Evolutionary conservation across 352 stramenopile species (phyloP).

Genomic region (Globisporangium spinosum): DNA sequence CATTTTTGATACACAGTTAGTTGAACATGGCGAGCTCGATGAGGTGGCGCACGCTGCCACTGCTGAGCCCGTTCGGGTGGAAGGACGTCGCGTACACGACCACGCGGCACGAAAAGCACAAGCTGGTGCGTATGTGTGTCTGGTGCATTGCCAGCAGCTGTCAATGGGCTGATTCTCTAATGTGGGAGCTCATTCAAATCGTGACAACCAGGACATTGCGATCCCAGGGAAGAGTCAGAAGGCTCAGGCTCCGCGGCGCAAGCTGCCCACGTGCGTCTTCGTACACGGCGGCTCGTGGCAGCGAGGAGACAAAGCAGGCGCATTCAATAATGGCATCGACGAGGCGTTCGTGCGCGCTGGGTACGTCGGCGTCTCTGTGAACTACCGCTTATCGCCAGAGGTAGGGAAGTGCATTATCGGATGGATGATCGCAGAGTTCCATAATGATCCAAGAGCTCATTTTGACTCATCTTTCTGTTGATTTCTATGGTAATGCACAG

Average conservation of each 20-base stretch:
- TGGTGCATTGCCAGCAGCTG: background rate
- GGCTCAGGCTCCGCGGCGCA: conserved; percentile 22
- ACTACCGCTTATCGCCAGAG: conserved; percentile 81
- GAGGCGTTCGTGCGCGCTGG: conserved; percentile 49
- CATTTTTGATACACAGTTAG: conserved; percentile 1
- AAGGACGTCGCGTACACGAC: conserved; percentile 63
- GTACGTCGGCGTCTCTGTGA: conserved; percentile 62
- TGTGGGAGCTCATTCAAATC: background rate
- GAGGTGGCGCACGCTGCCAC: conserved; percentile 25
- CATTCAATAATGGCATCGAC: conserved; percentile 63
- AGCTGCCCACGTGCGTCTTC: conserved; percentile 71
- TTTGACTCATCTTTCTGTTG: background rate
- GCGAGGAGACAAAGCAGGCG: conserved; percentile 69
- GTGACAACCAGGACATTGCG: conserved; percentile 46
- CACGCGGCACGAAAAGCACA: conserved; percentile 41
- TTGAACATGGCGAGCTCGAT: conserved; percentile 8
- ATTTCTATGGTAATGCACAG: conserved; percentile 14
- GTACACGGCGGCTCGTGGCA: conserved; percentile 85
- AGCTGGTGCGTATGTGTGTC: conserved; percentile 25
- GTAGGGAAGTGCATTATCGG: conserved; percentile 21
- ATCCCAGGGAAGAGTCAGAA: conserved; percentile 30
- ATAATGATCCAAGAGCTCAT: background rate
- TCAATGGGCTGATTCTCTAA: background rate
- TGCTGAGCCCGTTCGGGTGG: conserved; percentile 46
- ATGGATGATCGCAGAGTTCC: background rate